These are phyloP conservation scores for Nidula microcarpa DNA, from an alignment of 768 basidiomycete species.

Conservation along the genomic window DNA sequence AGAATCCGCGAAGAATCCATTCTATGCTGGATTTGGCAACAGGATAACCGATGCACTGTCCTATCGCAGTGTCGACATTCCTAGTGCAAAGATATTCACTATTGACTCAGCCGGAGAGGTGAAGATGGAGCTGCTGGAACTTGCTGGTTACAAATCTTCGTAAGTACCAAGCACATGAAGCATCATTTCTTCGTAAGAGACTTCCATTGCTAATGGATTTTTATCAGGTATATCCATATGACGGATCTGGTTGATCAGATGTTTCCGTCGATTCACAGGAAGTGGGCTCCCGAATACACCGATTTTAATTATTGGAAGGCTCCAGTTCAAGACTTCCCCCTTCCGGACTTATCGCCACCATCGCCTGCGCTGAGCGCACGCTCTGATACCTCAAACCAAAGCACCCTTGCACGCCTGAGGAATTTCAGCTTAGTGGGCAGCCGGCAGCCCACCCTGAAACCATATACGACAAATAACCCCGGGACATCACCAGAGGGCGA, in stretches of 20 bases:
- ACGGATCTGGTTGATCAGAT: conserved; percentile 99
- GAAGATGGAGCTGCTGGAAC: conserved; percentile 93
- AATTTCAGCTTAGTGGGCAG: conserved; percentile 74
- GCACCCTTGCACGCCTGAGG: conserved; percentile 68
- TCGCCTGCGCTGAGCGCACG: conserved; percentile 94
- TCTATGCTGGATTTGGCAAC: conserved; percentile 98
- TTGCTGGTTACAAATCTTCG: conserved; percentile 97
- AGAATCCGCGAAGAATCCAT: conserved; percentile 65
- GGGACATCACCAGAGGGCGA: conserved; percentile 11
- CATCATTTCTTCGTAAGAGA: not conserved
- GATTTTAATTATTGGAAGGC: conserved; percentile 97
- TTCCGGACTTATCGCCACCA: conserved; percentile 81
- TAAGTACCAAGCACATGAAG: conserved; percentile 31
- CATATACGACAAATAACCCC: not conserved
- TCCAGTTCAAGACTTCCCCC: conserved; percentile 70
- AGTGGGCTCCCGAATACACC: conserved; percentile 86
- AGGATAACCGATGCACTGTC: conserved; percentile 97
- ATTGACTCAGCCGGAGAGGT: conserved; percentile 95
- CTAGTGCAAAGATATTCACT: conserved; percentile 93
- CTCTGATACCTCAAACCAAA: conserved; percentile 79
- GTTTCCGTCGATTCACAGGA: conserved; percentile 94
- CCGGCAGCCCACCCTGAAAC: not conserved
- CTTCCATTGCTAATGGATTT: conserved; percentile 1
- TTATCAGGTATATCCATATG: conserved; percentile 89
- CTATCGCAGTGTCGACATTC: conserved; percentile 94